Conservation (phyloP, 257 asterid genomes). For the Solanum gandarillasii region DNA sequence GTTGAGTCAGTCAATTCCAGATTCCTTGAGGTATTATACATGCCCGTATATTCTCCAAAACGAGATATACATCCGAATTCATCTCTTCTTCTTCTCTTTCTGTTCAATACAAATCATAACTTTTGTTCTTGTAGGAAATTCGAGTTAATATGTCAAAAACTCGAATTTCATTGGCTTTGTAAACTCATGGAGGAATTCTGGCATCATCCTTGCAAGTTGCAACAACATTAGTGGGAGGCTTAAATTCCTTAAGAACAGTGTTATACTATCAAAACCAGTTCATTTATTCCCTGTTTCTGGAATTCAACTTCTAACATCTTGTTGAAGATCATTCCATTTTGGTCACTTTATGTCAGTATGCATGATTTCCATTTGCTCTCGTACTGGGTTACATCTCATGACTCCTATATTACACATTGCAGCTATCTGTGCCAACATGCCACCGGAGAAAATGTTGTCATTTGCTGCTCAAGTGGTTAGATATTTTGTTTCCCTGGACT, state of each 20-base stretch:
- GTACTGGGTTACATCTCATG: background rate
- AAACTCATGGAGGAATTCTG: background rate
- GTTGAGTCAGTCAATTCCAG: background rate
- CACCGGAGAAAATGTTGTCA: slow-evolving; percentile 72
- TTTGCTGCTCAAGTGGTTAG: slow-evolving; percentile 99
- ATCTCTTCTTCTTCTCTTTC: background rate
- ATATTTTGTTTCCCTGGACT: background rate
- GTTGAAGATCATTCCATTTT: background rate
- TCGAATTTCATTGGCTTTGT: background rate
- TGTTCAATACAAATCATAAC: background rate
- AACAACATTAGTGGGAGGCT: background rate
- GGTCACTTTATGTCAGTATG: background rate
- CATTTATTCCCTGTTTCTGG: background rate
- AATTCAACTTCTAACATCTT: background rate
- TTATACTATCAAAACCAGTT: background rate
- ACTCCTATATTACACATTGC: background rate
- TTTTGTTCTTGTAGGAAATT: background rate
- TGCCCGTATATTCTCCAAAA: background rate
- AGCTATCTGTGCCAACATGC: slow-evolving; percentile 87
- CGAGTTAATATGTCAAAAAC: background rate
- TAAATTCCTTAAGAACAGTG: background rate
- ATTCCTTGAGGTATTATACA: background rate
- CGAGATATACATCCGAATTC: background rate
- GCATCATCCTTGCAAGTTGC: background rate
- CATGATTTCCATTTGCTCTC: background rate